Evolutionary conservation across 306 rosid genomes (phyloP), one percentile per base, ranked within the genome.

Genomic region (Prinsepia uniflora): DNA sequence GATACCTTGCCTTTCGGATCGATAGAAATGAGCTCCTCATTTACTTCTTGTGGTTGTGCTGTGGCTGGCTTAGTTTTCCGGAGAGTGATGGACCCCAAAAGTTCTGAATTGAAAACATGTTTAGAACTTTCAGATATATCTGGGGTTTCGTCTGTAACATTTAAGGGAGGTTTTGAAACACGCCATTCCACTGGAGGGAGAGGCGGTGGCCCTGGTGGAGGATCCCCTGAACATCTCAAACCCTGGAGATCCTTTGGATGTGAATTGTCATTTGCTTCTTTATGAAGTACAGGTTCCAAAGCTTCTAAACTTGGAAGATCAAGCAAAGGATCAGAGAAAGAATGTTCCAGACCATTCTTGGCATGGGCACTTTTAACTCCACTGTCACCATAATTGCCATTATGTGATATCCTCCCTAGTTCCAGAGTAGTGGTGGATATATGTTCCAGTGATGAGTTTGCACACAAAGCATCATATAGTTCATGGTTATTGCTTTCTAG

Each of bases 251-350:
- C 70, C 69, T 65, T 67, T 67, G 71, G 48, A 79, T 65, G 63
- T 1, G 78, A 66, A 65, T 69, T 83, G 42, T 68, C 69, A 22
- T 53, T 71, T 69, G 78, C 68, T 77, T 80, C 89, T 75, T 55
- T 79, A 69, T 74, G 65, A 52, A 53, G 66, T 58, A 68, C 78
- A 22, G 84, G 82, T 79, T 78, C 86, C 72, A 88, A 81, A 64
- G 77, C 83, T 69, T 88, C 90, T 60, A 82, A 88, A 73, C 86
- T 81, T 45, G 98, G 96, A 81, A 92, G 88, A 81, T 88, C 94
- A 76, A 90, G 92, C 39, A 68, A 57, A 63, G 88, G 81, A 68
- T 84, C 81, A 3, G 85, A 81, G 70, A 79, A 52, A 45, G 92
- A 90, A 60, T 83, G 76, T 67, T 84, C 86, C 62, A 73, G 56